Conservation (phyloP, 495 filamentous ascomycete genomes). For the Daldinia concentrica region DNA sequence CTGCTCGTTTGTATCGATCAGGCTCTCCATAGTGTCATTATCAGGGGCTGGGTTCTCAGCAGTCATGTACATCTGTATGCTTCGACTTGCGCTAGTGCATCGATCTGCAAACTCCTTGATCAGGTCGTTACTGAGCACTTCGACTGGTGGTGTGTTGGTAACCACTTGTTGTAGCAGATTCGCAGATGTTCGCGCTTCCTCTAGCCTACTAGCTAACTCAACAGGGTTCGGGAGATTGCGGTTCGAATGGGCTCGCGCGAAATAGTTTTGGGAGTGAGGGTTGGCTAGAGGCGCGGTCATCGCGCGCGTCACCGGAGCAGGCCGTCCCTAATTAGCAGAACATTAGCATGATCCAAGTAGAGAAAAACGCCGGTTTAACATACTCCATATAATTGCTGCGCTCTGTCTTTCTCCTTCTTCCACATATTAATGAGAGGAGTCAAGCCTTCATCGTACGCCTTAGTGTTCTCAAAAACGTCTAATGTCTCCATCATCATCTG, state of each 20-base stretch:
- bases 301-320: slow-evolving; percentile 29
- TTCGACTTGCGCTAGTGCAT: slow-evolving; percentile 78
- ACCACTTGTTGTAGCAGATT: slow-evolving; percentile 90
- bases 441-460: slow-evolving; percentile 77
- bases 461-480: slow-evolving; percentile 72
- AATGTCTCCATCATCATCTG: slow-evolving; percentile 89
- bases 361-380: slow-evolving; percentile 20
- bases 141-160: slow-evolving; percentile 78
- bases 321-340: slow-evolving; percentile 38
- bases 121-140: slow-evolving; percentile 82
- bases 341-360: slow-evolving; percentile 3
- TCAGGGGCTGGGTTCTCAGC: slow-evolving; percentile 81
- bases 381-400: slow-evolving; percentile 56
- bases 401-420: slow-evolving; percentile 82
- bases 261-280: slow-evolving; percentile 53
- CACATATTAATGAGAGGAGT: slow-evolving; percentile 78
- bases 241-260: slow-evolving; percentile 53
- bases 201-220: slow-evolving; percentile 85
- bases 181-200: slow-evolving; percentile 89
- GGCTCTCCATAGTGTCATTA: slow-evolving; percentile 87
- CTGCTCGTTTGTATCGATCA: slow-evolving; percentile 96
- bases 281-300: slow-evolving; percentile 40
- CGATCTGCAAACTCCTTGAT: slow-evolving; percentile 92
- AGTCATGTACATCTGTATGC: slow-evolving; percentile 85
- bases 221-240: slow-evolving; percentile 71